phyloP scores from a whole-genome alignment of 2,329 filamentous ascomycete genomes.

The Cytospora chrysosperma region DNA sequence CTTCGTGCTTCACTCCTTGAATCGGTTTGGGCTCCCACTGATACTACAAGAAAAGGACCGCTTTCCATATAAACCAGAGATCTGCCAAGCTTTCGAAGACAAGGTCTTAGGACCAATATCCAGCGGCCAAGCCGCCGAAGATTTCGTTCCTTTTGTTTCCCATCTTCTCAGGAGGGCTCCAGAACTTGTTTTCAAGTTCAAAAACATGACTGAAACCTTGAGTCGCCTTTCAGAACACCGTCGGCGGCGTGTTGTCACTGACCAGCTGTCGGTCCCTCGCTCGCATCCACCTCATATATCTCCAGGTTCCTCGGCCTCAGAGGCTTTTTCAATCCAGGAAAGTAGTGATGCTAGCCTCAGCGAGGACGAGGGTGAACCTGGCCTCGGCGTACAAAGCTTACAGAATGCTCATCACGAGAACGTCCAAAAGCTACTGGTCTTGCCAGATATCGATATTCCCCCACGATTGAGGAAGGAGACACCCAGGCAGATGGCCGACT shows the following conservation, averaged over 20 bases:
- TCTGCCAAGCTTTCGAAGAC: not conserved
- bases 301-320: not conserved
- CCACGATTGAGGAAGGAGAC: slow-evolving; percentile 24
- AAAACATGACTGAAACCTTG: not conserved
- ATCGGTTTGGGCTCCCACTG: not conserved
- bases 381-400: not conserved
- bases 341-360: not conserved
- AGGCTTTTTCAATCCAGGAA: not conserved
- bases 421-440: slow-evolving; percentile 25
- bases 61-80: not conserved
- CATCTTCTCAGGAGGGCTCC: not conserved
- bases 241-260: not conserved
- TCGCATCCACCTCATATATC: not conserved
- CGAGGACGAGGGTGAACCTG: not conserved
- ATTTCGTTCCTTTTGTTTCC: not conserved
- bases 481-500: slow-evolving; percentile 24
- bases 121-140: not conserved
- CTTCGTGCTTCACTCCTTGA: not conserved
- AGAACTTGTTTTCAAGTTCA: not conserved
- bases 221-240: not conserved
- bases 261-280: not conserved
- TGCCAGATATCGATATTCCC: slow-evolving; percentile 28
- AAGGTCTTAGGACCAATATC: not conserved
- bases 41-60: not conserved
- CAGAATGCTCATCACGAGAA: slow-evolving; percentile 9